Percentiles rank a stretch among this genome's conserved stretches.
phyloP scores from a whole-genome alignment of 108 stramenopile genomes.

The Conticribra weissflogii region DNA sequence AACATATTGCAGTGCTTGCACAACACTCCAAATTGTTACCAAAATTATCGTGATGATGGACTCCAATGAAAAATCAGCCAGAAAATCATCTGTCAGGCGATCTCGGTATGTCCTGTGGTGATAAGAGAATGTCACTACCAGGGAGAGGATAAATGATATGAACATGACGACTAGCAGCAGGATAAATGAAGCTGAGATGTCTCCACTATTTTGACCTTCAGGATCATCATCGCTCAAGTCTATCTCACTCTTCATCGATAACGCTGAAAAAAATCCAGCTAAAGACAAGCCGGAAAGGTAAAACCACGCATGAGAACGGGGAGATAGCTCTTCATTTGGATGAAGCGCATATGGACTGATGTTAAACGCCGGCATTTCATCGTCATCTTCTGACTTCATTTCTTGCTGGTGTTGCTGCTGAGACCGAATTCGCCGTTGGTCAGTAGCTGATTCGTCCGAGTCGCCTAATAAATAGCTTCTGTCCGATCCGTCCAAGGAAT shows the following conservation, averaged over 20 bases:
- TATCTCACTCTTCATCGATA: neutral
- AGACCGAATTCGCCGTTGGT: too few species aligned
- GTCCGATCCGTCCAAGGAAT: too few species aligned
- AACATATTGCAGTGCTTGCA: slow-evolving; percentile 17
- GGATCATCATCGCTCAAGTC: slow-evolving; percentile 2
- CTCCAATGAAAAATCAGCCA: slow-evolving; percentile 17
- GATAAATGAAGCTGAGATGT: slow-evolving; percentile 14
- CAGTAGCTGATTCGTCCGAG: too few species aligned
- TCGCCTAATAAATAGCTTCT: too few species aligned
- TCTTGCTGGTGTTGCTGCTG: too few species aligned
- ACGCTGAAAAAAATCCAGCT: slow-evolving; percentile 11
- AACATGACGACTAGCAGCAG: slow-evolving; percentile 19
- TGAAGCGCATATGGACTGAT: slow-evolving; percentile 29
- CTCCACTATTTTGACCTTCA: neutral
- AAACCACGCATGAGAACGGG: slow-evolving; percentile 31
- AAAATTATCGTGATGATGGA: slow-evolving; percentile 16
- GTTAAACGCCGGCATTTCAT: too few species aligned
- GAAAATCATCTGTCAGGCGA: slow-evolving; percentile 16
- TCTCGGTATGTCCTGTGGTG: slow-evolving; percentile 35
- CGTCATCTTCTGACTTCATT: too few species aligned
- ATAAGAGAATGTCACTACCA: slow-evolving; percentile 23
- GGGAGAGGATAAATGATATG: slow-evolving; percentile 17
- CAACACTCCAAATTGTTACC: slow-evolving; percentile 32
- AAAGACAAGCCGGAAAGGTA: slow-evolving; percentile 33
- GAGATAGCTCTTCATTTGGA: slow-evolving; percentile 29